phyloP scores from a whole-genome alignment of 177 flowering plant genomes.

The Vitis hybrid region DNA sequence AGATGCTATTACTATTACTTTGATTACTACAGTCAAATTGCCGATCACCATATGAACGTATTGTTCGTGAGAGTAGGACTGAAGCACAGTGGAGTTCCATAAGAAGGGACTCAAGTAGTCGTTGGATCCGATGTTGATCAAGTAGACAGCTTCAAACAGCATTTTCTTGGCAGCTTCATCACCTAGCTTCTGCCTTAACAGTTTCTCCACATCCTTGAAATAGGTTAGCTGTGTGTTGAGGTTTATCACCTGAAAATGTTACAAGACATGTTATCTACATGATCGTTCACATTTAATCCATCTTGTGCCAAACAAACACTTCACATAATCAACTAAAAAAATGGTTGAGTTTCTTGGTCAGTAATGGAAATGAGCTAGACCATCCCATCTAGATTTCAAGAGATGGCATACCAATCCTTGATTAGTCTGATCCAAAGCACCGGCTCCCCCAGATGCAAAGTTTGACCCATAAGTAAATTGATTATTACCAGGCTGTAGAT shows the following conservation, averaged over 20 bases:
- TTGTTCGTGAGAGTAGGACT: too few species aligned
- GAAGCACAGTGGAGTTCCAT: too few species aligned
- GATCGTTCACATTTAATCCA: too few species aligned
- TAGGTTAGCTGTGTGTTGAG: constrained; percentile 13
- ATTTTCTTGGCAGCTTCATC: constrained; percentile 14
- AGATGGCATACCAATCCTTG: constrained; percentile 12
- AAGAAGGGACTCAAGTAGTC: constrained; percentile 18
- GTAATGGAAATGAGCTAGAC: too few species aligned
- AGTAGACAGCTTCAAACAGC: constrained; percentile 26
- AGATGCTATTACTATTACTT: constrained; percentile 5
- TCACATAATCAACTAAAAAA: too few species aligned
- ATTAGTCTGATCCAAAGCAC: constrained; percentile 20
- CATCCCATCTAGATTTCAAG: too few species aligned
- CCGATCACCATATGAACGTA: constrained; percentile 17
- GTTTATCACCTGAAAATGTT: too few species aligned
- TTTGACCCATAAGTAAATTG: constrained; percentile 21
- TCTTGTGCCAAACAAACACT: too few species aligned
- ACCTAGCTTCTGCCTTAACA: constrained; percentile 22
- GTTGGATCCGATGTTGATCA: constrained; percentile 35
- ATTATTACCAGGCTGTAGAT: constrained; percentile 13
- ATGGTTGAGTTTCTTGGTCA: too few species aligned
- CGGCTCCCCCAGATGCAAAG: constrained; percentile 30
- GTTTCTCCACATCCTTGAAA: constrained; percentile 7
- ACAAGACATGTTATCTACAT: too few species aligned
- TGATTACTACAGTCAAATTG: constrained; percentile 12